Percentiles rank a stretch among this genome's conserved stretches.
Evolutionary conservation across 495 filamentous ascomycete species (phyloP).

Genomic region (Penicillium egyptiacum): DNA sequence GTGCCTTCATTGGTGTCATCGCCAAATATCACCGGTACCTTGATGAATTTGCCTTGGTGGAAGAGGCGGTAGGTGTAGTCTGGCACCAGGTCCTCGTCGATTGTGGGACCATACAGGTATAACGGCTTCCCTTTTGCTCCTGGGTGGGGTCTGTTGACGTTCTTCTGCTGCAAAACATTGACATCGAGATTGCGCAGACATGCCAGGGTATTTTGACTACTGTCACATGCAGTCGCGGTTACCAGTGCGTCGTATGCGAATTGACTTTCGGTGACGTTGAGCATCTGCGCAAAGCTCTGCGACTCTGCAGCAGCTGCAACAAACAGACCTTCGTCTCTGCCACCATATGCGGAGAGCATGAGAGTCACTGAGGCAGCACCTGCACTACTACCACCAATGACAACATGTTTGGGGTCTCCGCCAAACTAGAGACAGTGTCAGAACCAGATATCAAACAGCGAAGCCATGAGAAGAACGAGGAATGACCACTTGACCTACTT

Average conservation of each 20-base stretch:
- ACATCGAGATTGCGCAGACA: conserved; percentile 58
- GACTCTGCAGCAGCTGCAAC: conserved; percentile 64
- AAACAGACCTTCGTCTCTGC: conserved; percentile 56
- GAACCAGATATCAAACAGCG: not conserved
- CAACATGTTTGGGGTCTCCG: conserved; percentile 68
- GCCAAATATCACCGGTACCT: conserved; percentile 68
- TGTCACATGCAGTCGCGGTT: conserved; percentile 54
- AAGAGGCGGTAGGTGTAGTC: conserved; percentile 62
- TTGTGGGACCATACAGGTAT: conserved; percentile 58
- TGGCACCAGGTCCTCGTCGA: conserved; percentile 59
- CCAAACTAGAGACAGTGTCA: conserved; percentile 54
- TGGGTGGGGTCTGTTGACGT: conserved; percentile 56
- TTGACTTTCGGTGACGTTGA: conserved; percentile 59
- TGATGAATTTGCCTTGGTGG: conserved; percentile 59
- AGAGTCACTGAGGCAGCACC: conserved; percentile 67
- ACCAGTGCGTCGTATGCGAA: conserved; percentile 65
- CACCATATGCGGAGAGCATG: conserved; percentile 64
- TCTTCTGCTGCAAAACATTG: conserved; percentile 51
- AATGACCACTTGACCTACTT: conserved; percentile 33
- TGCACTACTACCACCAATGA: conserved; percentile 71
- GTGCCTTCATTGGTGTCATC: conserved; percentile 72
- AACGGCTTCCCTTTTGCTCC: conserved; percentile 47
- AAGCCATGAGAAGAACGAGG: not conserved
- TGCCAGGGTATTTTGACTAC: conserved; percentile 47
- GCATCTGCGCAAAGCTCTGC: conserved; percentile 61